Evolutionary conservation across 495 filamentous ascomycete species (phyloP), one percentile per base, ranked within the genome.

Genomic region (Penicillium manginii): DNA sequence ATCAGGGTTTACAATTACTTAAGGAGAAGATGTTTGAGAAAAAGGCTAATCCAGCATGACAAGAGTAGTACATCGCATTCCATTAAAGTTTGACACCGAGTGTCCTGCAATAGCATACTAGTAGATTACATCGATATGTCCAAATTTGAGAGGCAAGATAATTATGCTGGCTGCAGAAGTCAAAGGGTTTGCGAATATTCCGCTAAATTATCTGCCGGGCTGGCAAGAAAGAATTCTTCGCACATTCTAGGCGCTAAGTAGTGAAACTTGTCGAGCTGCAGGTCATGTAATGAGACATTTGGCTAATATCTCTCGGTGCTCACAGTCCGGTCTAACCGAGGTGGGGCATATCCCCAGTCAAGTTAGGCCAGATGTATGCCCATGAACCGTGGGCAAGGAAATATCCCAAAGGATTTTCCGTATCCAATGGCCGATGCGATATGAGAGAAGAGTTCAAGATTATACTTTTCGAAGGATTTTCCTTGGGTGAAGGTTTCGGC

Each of bases 271-370:
- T 37, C 12, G 26, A 29, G 9, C 12, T 37, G 35, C 35, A 37
- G 35, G 35, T 4, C 35, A 43, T 26, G 19, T 47, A 26, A 29
- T 47, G 45, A 47, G 45, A 47, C 45, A 47, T 47, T 26, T n/a
- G 31, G 6, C 37, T 12, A n/a, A n/a, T n/a, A n/a, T n/a, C 12
- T 45, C 42, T 45, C 42, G 42, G 42, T 17, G 17, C 14, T 45
- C 18, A n/a, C n/a, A 29, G 14, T 11, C 10, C 2, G 19, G 6
- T 11, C 45, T 11, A 47, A 23, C 19, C 45, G 21, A 22, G 18
- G 45, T 47, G 45, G 45, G 21, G 18, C 45, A 19, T 19, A 19
- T 18, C 21, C 45, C 45, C 45, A 47, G 45, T 23, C 21, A 12
- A 47, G 45, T 47, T 26, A 47, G 11, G 15, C 45, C 45, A 47